Conservation (phyloP, 2,329 filamentous ascomycete species). For the Pseudopithomyces maydicus region DNA sequence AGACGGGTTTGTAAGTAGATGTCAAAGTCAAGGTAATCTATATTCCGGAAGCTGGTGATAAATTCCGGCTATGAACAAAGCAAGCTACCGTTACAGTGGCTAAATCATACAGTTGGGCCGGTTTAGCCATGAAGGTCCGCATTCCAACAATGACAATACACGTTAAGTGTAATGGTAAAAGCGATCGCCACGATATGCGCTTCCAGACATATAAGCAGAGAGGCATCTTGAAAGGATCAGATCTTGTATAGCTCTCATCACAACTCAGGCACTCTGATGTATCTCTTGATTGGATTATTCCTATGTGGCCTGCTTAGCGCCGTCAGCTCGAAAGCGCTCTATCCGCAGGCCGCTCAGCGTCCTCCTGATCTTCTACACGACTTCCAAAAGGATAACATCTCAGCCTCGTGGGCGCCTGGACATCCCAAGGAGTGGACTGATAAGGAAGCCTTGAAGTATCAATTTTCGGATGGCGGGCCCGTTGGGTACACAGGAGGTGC, state of each 20-base stretch:
- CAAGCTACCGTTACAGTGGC: background rate
- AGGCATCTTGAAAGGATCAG: background rate
- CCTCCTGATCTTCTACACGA: background rate
- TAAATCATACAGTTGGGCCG: background rate
- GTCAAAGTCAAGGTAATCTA: background rate
- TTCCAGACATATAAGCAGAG: background rate
- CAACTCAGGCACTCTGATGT: background rate
- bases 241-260: background rate
- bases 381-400: slow-evolving; percentile 2
- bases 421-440: slow-evolving; percentile 2
- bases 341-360: background rate
- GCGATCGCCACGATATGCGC: background rate
- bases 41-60: background rate
- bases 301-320: background rate
- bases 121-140: slow-evolving; percentile 1
- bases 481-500: background rate
- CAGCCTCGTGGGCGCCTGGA: background rate
- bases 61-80: background rate
- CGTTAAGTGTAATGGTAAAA: background rate
- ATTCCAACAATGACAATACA: background rate
- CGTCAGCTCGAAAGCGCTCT: background rate
- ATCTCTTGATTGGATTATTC: background rate
- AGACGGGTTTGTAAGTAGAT: no score
- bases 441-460: background rate
- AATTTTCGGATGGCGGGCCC: background rate